Percentiles rank a stretch among this genome's conserved stretches.
Conservation (phyloP, 176 grass and related monocot species). For the Oryza rufipogon region DNA sequence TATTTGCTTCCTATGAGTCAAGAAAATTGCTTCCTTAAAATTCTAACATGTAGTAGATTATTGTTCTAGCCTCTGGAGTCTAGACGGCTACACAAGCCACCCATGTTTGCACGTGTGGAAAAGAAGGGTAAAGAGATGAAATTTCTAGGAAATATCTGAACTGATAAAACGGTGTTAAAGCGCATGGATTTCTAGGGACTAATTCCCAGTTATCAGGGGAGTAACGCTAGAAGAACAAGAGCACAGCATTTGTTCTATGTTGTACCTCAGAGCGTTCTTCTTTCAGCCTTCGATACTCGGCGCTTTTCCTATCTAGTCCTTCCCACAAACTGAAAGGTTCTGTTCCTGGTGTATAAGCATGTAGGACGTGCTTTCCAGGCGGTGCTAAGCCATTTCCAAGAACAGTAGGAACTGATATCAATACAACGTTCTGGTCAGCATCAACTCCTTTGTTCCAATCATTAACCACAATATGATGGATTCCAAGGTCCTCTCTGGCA, state of each 20-base stretch:
- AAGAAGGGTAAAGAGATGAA: conserved; percentile 4
- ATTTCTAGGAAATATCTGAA: conserved; percentile 14
- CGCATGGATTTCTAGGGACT: neutral
- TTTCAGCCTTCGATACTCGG: conserved; percentile 74
- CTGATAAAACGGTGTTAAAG: neutral
- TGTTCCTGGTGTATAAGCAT: conserved; percentile 94
- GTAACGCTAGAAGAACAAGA: neutral
- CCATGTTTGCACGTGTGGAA: conserved; percentile 8
- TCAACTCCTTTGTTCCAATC: conserved; percentile 89
- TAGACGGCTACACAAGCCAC: conserved; percentile 4
- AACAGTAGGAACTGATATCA: conserved; percentile 89
- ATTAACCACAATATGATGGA: conserved; percentile 93
- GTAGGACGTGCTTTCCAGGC: conserved; percentile 79
- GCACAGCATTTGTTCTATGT: conserved; percentile 14
- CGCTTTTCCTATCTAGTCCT: conserved; percentile 73
- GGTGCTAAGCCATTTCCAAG: conserved; percentile 75
- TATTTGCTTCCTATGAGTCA: neutral
- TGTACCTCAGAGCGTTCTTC: conserved; percentile 88
- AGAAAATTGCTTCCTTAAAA: neutral
- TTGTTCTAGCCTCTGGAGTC: neutral
- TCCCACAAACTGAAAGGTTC: conserved; percentile 93
- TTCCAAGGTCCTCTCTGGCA: conserved; percentile 77
- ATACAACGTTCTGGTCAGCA: conserved; percentile 80
- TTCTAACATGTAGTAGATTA: neutral
- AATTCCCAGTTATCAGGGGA: conserved; percentile 23